A percentile compares a stretch with the other conserved stretches of the same genome.
These are phyloP conservation scores for Ceratocystis papillata DNA, from an alignment of 2,329 filamentous ascomycete genomes.

Conservation along the genomic window DNA sequence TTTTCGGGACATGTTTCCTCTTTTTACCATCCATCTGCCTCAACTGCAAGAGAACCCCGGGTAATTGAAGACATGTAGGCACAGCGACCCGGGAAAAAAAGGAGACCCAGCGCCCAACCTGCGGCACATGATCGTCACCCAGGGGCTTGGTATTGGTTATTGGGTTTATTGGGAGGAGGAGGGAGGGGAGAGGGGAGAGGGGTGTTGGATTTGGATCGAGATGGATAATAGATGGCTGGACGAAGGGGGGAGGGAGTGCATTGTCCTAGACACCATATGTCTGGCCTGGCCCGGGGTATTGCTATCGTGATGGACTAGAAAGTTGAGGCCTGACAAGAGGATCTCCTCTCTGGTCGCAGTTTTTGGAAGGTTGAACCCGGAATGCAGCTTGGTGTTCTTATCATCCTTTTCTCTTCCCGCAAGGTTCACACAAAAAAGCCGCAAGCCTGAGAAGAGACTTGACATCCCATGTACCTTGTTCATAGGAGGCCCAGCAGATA, in stretches of 20 bases:
- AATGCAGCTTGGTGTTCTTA: neutral
- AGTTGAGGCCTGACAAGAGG: no score
- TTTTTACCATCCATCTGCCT: neutral
- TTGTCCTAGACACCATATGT: no score
- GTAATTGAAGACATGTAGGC: neutral
- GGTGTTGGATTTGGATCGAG: no score
- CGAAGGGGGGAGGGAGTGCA: neutral
- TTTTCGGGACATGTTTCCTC: neutral
- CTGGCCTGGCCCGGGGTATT: no score
- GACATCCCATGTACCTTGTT: constrained; percentile 6
- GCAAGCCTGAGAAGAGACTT: neutral
- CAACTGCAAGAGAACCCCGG: neutral
- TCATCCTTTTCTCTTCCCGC: neutral
- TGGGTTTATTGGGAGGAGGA: neutral
- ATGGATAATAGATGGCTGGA: neutral
- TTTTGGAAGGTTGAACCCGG: no score
- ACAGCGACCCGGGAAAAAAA: neutral
- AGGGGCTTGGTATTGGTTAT: neutral
- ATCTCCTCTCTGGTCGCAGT: no score
- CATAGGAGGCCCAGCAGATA: neutral
- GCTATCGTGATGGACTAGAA: no score
- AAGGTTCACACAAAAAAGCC: neutral
- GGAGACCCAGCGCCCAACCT: neutral
- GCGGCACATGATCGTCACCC: constrained; percentile 10
- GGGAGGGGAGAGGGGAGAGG: no score